Base-by-base conservation (phyloP, 2,329 filamentous ascomycete species). In the Aspergillus terreus region DNA sequence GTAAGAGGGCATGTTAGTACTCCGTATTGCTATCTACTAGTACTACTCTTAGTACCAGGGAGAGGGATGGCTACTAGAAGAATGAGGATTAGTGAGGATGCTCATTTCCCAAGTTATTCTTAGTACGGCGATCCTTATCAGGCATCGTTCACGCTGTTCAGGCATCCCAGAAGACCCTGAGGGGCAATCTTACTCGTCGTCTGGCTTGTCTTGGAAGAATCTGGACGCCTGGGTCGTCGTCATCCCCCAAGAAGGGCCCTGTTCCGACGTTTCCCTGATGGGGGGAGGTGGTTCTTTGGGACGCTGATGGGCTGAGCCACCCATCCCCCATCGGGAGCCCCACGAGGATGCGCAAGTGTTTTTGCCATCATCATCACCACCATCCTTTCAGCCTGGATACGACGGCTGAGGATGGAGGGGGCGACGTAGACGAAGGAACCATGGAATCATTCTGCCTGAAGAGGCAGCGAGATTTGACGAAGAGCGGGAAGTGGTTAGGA, bases 341-440 rank as follows among this genome's bases (percentile, higher is more conserved):
- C 58, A 61, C 58, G 58, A 59, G 58, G 57, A 58, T 58, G 56
- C 54, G 56, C 54, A 57, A 57, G 50, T 51, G 53, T 42, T 46
- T 54, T 58, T 52, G 54, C 57, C 58, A 60, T 60, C 51, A 25
- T 32, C 9, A 15, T 19, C 10, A 25, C 19, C 9, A 15, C 10
- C 10, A 42, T 17, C 40, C 17, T 11, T 19, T 40, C 36, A 40
- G n/a, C 36, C 36, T 40, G 36, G 40, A 38, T 38, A n/a, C 33
- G 35, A n/a, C 5, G 35, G 35, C 14, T 17, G 35, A 38, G 17
- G 11, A 21, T n/a, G 40, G 33, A n/a, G 35, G 35, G 35, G 23
- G 23, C 23, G 23, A 23, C 23, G 23, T 23, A 23, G 23, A 23
- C 23, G 23, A 23, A 23, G 23, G 23, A 23, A 23, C 23, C 23